These are phyloP conservation scores for Epithele typhae DNA, from an alignment of 768 basidiomycete species.

Conservation along the genomic window DNA sequence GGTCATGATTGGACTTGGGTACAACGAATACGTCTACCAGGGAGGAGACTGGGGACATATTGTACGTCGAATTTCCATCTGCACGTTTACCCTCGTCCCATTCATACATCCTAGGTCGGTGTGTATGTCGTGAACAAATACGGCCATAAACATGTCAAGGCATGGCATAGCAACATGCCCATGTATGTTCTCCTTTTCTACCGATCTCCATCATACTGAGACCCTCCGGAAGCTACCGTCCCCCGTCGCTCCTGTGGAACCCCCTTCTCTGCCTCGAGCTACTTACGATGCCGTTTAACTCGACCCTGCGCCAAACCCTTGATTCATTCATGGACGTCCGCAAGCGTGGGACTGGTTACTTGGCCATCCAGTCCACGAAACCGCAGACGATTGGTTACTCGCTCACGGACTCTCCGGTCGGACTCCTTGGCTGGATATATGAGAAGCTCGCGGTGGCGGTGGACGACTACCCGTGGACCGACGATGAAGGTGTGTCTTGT, in stretches of 20 bases:
- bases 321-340: constrained; percentile 18
- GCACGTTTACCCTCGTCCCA: background rate
- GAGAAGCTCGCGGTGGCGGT: constrained; percentile 30
- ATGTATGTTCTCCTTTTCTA: constrained; percentile 27
- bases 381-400: constrained; percentile 42
- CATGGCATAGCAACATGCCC: constrained; percentile 48
- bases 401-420: constrained; percentile 54
- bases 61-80: constrained; percentile 27
- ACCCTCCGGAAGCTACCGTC: constrained; percentile 15
- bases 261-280: constrained; percentile 28
- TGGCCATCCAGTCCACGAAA: constrained; percentile 24
- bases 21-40: constrained; percentile 34
- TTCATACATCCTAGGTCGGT: constrained; percentile 27
- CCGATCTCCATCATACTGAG: background rate
- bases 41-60: constrained; percentile 45
- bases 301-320: constrained; percentile 24
- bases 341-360: constrained; percentile 28
- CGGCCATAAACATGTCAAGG: constrained; percentile 41
- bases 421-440: constrained; percentile 36
- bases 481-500: constrained; percentile 44
- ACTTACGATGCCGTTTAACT: constrained; percentile 26
- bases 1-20: constrained; percentile 26
- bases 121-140: constrained; percentile 30
- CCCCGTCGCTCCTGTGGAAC: constrained; percentile 20
- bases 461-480: constrained; percentile 51